Evolutionary conservation across 352 stramenopile species (phyloP).

Genomic region (Globisporangium viniferum): DNA sequence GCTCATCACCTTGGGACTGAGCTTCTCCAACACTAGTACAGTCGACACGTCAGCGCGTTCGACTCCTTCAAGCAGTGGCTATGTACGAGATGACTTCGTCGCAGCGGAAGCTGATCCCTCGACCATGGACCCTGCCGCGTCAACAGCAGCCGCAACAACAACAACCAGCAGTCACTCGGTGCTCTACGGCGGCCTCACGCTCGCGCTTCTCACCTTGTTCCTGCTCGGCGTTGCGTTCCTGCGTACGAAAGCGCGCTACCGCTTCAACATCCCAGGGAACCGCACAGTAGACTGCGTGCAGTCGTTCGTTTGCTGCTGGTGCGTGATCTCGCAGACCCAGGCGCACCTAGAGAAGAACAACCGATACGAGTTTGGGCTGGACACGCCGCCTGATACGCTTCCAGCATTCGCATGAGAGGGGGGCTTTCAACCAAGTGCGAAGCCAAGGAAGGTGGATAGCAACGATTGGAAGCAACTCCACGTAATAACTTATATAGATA

Average conservation of each 20-base stretch:
- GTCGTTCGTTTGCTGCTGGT: conserved; percentile 48
- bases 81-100: background rate
- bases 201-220: conserved; percentile 29
- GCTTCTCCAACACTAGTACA: conserved; percentile 17
- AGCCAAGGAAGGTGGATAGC: background rate
- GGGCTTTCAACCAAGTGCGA: background rate
- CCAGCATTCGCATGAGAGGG: conserved; percentile 8
- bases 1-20: conserved; percentile 30
- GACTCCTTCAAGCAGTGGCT: background rate
- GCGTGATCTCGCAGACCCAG: conserved; percentile 47
- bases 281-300: conserved; percentile 29
- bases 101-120: background rate
- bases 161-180: background rate
- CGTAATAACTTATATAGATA: too few species aligned
- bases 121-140: background rate
- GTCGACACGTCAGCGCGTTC: background rate
- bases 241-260: conserved; percentile 33
- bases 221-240: conserved; percentile 41
- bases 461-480: too few species aligned
- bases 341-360: conserved; percentile 27
- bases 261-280: conserved; percentile 41
- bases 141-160: background rate
- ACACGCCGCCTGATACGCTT: conserved; percentile 19
- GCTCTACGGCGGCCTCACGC: conserved; percentile 15
- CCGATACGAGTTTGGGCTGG: conserved; percentile 19